These are phyloP conservation scores for Diddensiella caesifluorescens DNA, from an alignment of 805 yeast genomes.

Conservation along the genomic window DNA sequence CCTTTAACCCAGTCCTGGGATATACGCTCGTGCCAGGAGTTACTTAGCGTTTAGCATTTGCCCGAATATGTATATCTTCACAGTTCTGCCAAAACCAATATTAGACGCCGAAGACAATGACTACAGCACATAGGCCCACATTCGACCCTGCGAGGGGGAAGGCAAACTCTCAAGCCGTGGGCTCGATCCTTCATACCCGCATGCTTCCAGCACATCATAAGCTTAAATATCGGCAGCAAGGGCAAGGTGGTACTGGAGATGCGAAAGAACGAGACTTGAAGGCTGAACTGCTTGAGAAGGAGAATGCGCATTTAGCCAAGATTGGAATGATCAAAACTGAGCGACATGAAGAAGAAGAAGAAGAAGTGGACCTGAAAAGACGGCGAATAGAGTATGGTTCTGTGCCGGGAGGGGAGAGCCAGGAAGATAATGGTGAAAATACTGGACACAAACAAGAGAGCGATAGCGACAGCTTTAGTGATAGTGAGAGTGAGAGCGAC, in stretches of 20 bases:
- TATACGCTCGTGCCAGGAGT: too few relatives aligned
- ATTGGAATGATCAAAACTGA: slow-evolving; percentile 8
- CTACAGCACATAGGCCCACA: slow-evolving; percentile 67
- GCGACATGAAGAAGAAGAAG: slow-evolving; percentile 10
- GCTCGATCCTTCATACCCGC: slow-evolving; percentile 49
- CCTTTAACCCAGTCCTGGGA: too few relatives aligned
- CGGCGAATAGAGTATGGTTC: neutral
- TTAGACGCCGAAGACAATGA: slow-evolving; percentile 37
- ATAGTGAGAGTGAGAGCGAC: slow-evolving; percentile 7
- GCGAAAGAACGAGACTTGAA: slow-evolving; percentile 21
- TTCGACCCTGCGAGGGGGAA: slow-evolving; percentile 60
- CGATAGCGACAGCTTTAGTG: slow-evolving; percentile 17
- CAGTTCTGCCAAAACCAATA: too few relatives aligned
- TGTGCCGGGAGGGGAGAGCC: slow-evolving; percentile 12
- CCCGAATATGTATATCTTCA: too few relatives aligned
- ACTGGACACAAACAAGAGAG: slow-evolving; percentile 15
- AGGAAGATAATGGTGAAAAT: slow-evolving; percentile 15
- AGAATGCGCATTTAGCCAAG: slow-evolving; percentile 19
- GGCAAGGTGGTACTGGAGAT: slow-evolving; percentile 33
- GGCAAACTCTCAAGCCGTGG: slow-evolving; percentile 37
- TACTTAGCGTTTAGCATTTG: too few relatives aligned
- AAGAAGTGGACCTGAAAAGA: slow-evolving; percentile 10
- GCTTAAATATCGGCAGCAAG: slow-evolving; percentile 42
- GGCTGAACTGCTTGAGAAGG: slow-evolving; percentile 23
- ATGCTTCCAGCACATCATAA: slow-evolving; percentile 50